These are phyloP conservation scores for Hemisphaericaspora xylanilytica DNA, from an alignment of 1,139 yeast genomes.

Conservation along the genomic window DNA sequence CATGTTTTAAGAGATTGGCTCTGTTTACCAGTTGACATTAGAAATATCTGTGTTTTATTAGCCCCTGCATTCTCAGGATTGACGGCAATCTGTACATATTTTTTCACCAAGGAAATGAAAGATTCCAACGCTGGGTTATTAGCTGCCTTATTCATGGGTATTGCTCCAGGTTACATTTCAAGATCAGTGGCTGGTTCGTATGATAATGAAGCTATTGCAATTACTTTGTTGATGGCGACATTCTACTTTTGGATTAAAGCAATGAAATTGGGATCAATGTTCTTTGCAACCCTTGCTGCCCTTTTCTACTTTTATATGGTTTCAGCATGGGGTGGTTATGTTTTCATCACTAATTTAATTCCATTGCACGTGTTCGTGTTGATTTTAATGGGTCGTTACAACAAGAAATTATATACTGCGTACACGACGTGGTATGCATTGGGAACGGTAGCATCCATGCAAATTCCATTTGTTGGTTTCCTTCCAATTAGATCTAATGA, in stretches of 20 bases:
- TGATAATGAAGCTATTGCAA: slow-evolving; percentile 99
- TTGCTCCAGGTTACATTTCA: slow-evolving; percentile 98
- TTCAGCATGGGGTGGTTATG: slow-evolving; percentile 99
- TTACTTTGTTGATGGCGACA: slow-evolving; percentile 91
- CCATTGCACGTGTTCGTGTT: slow-evolving; percentile 93
- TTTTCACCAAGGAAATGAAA: slow-evolving; percentile 87
- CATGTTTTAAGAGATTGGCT: slow-evolving; percentile 60
- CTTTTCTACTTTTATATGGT: slow-evolving; percentile 97
- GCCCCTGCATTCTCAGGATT: slow-evolving; percentile 97
- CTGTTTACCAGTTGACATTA: slow-evolving; percentile 85
- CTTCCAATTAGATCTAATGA: slow-evolving; percentile 95
- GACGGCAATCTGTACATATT: slow-evolving; percentile 90
- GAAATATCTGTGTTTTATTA: slow-evolving; percentile 91
- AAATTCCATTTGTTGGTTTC: slow-evolving; percentile 97
- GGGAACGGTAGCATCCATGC: slow-evolving; percentile 98
- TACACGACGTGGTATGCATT: slow-evolving; percentile 96
- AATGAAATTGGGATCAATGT: slow-evolving; percentile 83
- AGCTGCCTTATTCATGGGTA: slow-evolving; percentile 93
- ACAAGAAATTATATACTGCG: slow-evolving; percentile 78
- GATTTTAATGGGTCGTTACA: slow-evolving; percentile 91
- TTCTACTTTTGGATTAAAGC: slow-evolving; percentile 96
- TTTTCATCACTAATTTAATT: slow-evolving; percentile 94
- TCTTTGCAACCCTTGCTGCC: slow-evolving; percentile 83
- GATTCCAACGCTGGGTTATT: slow-evolving; percentile 86
- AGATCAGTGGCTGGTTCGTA: slow-evolving; percentile 98